phyloP scores from a whole-genome alignment of 2,329 filamentous ascomycete genomes.

The Botryotinia calthae region DNA sequence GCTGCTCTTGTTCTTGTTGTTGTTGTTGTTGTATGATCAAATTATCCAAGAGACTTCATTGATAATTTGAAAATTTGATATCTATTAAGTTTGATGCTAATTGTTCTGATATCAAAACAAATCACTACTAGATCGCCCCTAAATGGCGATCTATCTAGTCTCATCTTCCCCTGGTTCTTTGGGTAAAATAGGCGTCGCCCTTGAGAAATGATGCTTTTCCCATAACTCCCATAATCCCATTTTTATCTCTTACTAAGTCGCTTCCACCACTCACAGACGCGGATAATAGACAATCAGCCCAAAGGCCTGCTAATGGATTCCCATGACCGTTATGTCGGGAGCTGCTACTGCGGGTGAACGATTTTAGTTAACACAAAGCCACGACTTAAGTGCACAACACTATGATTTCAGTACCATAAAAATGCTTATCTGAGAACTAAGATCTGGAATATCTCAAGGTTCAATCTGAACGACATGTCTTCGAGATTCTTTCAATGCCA shows the following conservation, averaged over 20 bases:
- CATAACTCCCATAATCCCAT: conserved; percentile 13
- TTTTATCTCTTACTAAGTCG: conserved; percentile 11
- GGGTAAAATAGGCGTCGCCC: conserved; percentile 8
- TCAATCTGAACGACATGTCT: conserved; percentile 20
- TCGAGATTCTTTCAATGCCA: not conserved
- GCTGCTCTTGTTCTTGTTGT: not conserved
- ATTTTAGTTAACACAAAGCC: conserved; percentile 20
- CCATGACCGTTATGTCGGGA: conserved; percentile 22
- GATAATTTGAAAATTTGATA: not conserved
- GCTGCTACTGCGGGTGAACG: conserved; percentile 22
- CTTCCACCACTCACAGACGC: conserved; percentile 16
- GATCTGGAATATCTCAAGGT: conserved; percentile 17
- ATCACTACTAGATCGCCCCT: conserved; percentile 20
- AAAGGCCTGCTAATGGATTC: conserved; percentile 20
- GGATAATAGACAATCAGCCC: not conserved
- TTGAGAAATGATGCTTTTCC: conserved; percentile 17
- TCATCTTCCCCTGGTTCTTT: conserved; percentile 17
- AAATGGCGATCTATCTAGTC: conserved; percentile 20
- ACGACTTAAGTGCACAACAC: conserved; percentile 19
- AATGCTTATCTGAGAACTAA: conserved; percentile 20
- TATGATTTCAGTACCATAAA: conserved; percentile 17
- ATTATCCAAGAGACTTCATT: not conserved
- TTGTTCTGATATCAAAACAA: not conserved
- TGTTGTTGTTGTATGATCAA: not conserved
- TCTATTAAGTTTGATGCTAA: not conserved